phyloP scores from a whole-genome alignment of 1,284 basidiomycete genomes.

The Marasmius fiardii region DNA sequence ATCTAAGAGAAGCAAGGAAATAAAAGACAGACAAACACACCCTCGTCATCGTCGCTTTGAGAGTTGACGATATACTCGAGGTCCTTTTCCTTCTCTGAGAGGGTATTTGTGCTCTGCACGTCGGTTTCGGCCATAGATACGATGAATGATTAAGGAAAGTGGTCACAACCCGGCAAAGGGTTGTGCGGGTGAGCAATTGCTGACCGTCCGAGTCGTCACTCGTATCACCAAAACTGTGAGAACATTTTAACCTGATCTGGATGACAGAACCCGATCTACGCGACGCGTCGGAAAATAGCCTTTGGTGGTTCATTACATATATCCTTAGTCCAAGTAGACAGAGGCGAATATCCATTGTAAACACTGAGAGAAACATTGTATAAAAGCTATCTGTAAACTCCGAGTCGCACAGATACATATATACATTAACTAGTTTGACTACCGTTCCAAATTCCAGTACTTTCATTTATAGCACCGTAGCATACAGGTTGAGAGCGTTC shows the following conservation, averaged over 20 bases:
- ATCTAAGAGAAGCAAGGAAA: constrained; percentile 33
- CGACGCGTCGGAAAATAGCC: constrained; percentile 23
- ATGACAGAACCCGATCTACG: constrained; percentile 24
- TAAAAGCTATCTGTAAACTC: too few species aligned
- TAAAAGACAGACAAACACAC: not conserved
- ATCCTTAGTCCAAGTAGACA: too few species aligned
- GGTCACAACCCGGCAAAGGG: constrained; percentile 12
- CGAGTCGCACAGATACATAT: too few species aligned
- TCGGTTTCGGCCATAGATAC: constrained; percentile 46
- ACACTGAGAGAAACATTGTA: too few species aligned
- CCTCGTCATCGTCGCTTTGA: constrained; percentile 11
- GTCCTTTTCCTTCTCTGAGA: constrained; percentile 22
- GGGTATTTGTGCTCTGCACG: constrained; percentile 24
- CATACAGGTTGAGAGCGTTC: constrained; percentile 70
- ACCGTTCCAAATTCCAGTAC: not conserved
- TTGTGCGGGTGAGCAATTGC: constrained; percentile 11
- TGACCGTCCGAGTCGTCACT: not conserved
- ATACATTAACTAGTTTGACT: not conserved
- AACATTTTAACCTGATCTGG: constrained; percentile 20
- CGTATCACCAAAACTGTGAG: constrained; percentile 3
- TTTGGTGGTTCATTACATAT: too few species aligned
- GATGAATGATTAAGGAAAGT: constrained; percentile 22
- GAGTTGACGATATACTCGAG: constrained; percentile 16
- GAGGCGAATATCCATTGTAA: too few species aligned
- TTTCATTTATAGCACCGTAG: constrained; percentile 19